Evolutionary conservation across 108 stramenopile species (phyloP), one percentile per base, ranked within the genome.

Genomic region (Skeletonema tropicum): DNA sequence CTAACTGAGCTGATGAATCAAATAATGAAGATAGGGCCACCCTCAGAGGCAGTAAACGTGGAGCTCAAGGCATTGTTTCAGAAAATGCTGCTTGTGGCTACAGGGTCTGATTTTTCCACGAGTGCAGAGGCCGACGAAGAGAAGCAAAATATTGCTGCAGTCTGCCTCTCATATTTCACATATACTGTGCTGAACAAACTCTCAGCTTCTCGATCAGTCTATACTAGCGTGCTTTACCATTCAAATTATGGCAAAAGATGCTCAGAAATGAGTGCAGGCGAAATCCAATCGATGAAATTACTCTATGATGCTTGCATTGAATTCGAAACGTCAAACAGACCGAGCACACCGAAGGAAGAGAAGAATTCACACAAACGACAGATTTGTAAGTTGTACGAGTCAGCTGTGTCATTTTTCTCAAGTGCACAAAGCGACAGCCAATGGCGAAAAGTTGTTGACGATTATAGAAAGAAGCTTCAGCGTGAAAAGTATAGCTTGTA

Each of bases 1-100:
- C 60, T 90, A 11, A 72, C 87, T 35, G 82, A 91, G 32, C 76
- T 89, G 15, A 88, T 95, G 65, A 79, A 76, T 5, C 66, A 62
- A 19, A 70, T 87, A 25, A 84, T 95, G 45, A 23, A 23, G 2
- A 35, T 42, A 3, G 61, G 46, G 65, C 69, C 60, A 23, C 17
- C 63, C 39, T 60, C 66, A 66, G 25, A 36, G 58, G 41, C 70
- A 39, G 31, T 25, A 33, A 66, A 61, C 14, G 42, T 55, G 3
- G 83, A 77, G 8, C 38, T 83, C n/a, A 65, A 57, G 57, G 42
- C 33, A 17, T 64, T 84, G 13, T 91, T 89, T 66, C 82, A 95
- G 49, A 80, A 80, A 59, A 65, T 95, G 45, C 69, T 92, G 0
- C 66, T 91, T 32, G 36, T 90, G 41, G 79, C 90, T 5, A 85